Conservation (phyloP, 2,329 filamentous ascomycete genomes). For the Myriosclerotinia scirpicola region DNA sequence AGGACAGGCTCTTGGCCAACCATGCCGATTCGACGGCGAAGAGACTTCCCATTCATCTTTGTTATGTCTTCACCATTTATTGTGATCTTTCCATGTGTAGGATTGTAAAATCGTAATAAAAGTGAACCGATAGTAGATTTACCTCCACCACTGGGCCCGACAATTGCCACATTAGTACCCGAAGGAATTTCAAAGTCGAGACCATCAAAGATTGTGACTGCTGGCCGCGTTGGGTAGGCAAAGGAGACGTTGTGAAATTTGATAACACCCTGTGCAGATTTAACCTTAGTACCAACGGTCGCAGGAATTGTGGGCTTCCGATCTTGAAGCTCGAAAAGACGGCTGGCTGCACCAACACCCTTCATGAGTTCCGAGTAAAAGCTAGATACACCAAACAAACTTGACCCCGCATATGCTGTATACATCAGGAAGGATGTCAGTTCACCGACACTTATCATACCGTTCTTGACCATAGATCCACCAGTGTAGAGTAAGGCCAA, state of each 20-base stretch:
- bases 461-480: conserved; percentile 83
- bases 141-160: conserved; percentile 91
- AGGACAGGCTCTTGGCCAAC: conserved; percentile 95
- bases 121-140: conserved; percentile 96
- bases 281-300: conserved; percentile 76
- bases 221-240: conserved; percentile 89
- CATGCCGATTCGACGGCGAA: conserved; percentile 89
- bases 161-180: conserved; percentile 92
- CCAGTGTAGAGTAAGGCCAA: conserved; percentile 87
- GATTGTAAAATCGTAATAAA: conserved; percentile 86
- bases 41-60: conserved; percentile 87
- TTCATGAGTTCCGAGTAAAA: conserved; percentile 99
- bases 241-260: conserved; percentile 84
- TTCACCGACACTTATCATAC: conserved; percentile 85
- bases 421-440: conserved; percentile 98
- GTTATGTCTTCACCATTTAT: conserved; percentile 84
- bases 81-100: conserved; percentile 71
- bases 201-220: conserved; percentile 85
- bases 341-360: conserved; percentile 92
- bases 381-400: conserved; percentile 87
- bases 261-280: conserved; percentile 84
- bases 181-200: conserved; percentile 89
- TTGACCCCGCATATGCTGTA: conserved; percentile 80
- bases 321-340: conserved; percentile 94
- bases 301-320: conserved; percentile 82